Base-by-base conservation (phyloP, 352 stramenopile genomes). In the Phytophthora ohioensis region DNA sequence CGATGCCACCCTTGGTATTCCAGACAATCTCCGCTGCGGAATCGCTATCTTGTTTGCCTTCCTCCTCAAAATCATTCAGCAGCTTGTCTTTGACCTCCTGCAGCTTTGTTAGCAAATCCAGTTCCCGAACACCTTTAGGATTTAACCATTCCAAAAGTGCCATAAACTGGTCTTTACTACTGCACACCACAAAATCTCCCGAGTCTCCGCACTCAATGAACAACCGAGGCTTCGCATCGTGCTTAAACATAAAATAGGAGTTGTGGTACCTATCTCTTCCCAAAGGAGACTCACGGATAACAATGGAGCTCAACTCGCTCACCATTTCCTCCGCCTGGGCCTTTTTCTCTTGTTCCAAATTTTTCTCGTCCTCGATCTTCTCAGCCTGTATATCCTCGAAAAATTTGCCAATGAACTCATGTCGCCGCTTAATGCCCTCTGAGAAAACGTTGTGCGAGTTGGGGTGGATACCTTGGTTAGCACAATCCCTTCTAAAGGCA, bases 251-350 rank as follows among this genome's bases (percentile, higher is more conserved):
- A 74, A 81, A 95, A 57, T 95, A 95, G 8, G 80, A 80, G 57
- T 92, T 92, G 71, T 92, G 85, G 32, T 81, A 93, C 35, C 88
- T 79, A 56, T 95, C 88, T 64, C 69, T 87, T 57, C 88, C 88
- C 31, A 95, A 55, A 7, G 86, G 85, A 27, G 82, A 71, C 39
- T 91, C 84, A 21, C 88, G 85, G 55, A 95, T 88, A 55, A 90
- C 80, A 47, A 93, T 57, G 32, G 78, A 77, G 36, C 62, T 78
- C 13, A 91, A 61, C 30, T 87, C 72, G 11, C 55, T 72, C 45
- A 52, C 52, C 63, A 91, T 70, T 53, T 78, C 64, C 21, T 85
- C 74, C 3, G 69, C 61, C 32, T 90, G 80, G 2, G 43, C 30
- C 36, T 79, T 85, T 67, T 80, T 87, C 41, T 90, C 84, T 49